Evolutionary conservation across 108 stramenopile species (phyloP).

Genomic region (Skeletonema marinoi): DNA sequence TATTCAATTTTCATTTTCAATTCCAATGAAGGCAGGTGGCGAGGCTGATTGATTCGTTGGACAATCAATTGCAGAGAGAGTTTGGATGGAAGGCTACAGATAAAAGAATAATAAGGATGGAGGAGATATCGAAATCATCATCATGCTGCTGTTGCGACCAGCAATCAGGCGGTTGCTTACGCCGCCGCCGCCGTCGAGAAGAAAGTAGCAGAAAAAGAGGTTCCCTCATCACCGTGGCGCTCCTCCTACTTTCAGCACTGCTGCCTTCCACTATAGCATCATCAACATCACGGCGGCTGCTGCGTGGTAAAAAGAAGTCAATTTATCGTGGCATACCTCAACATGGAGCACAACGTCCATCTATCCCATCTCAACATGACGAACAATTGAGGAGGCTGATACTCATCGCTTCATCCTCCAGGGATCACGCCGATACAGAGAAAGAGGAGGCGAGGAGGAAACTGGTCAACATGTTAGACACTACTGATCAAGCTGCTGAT

Average conservation of each 20-base stretch:
- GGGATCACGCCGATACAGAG: neutral
- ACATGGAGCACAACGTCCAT: neutral
- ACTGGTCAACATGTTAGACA: neutral
- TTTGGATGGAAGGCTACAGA: neutral
- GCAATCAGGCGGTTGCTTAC: neutral
- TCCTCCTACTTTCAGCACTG: neutral
- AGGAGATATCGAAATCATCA: neutral
- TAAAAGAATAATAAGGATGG: neutral
- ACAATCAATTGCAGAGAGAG: too few relatives aligned
- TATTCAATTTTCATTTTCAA: too few relatives aligned
- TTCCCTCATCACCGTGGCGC: neutral
- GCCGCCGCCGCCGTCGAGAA: neutral
- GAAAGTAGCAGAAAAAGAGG: neutral
- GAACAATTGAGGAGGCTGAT: neutral
- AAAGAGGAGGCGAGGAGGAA: neutral
- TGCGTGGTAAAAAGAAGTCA: neutral
- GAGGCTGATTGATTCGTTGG: too few relatives aligned
- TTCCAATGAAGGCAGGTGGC: too few relatives aligned
- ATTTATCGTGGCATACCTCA: neutral
- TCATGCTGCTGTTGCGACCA: neutral
- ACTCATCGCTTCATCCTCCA: neutral
- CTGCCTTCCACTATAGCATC: neutral
- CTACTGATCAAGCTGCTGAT: neutral
- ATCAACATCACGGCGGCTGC: neutral
- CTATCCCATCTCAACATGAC: neutral